Evolutionary conservation across 306 rosid genomes (phyloP).

Genomic region (Glycine soja): DNA sequence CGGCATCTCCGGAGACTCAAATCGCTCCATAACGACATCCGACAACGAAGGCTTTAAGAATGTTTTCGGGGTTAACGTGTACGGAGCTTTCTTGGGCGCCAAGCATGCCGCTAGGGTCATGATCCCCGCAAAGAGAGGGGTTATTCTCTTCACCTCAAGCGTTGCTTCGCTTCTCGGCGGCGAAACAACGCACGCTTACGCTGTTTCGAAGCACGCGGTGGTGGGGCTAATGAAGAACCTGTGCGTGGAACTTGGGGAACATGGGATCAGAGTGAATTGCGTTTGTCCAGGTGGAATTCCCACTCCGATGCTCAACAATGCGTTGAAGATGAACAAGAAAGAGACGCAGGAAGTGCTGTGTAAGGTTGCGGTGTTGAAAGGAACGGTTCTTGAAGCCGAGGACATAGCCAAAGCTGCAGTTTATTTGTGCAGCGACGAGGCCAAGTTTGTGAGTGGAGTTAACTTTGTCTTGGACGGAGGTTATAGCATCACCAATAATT

Average conservation of each 20-base stretch:
- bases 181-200: slow-evolving; percentile 58
- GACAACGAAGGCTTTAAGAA: slow-evolving; percentile 53
- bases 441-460: slow-evolving; percentile 52
- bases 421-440: slow-evolving; percentile 50
- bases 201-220: slow-evolving; percentile 69
- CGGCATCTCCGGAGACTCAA: slow-evolving; percentile 52
- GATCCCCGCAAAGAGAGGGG: slow-evolving; percentile 62
- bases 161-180: slow-evolving; percentile 53
- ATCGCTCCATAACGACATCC: slow-evolving; percentile 26
- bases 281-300: slow-evolving; percentile 61
- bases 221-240: slow-evolving; percentile 72
- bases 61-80: slow-evolving; percentile 67
- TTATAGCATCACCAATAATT: slow-evolving; percentile 46
- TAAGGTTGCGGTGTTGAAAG: slow-evolving; percentile 33
- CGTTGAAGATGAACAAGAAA: slow-evolving; percentile 40
- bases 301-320: slow-evolving; percentile 57
- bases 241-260: slow-evolving; percentile 65
- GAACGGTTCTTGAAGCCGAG: slow-evolving; percentile 24
- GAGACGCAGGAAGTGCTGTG: slow-evolving; percentile 11
- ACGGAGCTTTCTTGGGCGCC: slow-evolving; percentile 72
- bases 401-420: slow-evolving; percentile 53
- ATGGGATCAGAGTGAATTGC: slow-evolving; percentile 75
- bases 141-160: slow-evolving; percentile 71
- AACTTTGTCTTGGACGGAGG: slow-evolving; percentile 55
- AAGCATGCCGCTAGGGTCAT: slow-evolving; percentile 72